Percentiles rank a stretch among this genome's conserved stretches.
Evolutionary conservation across 192 early-diverging fungal species (phyloP).

Genomic region (Phlyctochytrium planicorne): DNA sequence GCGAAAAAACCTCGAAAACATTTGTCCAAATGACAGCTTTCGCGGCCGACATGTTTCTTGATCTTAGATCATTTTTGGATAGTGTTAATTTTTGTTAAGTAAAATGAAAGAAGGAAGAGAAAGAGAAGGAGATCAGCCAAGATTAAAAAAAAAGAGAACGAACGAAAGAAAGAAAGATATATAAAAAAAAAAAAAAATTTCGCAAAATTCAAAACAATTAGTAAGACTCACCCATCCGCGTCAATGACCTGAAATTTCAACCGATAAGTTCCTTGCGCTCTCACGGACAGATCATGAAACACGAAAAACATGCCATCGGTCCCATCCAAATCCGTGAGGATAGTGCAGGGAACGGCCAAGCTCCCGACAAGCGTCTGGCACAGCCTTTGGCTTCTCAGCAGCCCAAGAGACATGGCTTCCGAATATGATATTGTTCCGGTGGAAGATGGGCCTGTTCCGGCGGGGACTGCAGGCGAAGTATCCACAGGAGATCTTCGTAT

Average conservation of each 20-base stretch:
- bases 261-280: slow-evolving; percentile 40
- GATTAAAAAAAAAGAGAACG: too few species aligned
- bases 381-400: not conserved
- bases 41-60: not conserved
- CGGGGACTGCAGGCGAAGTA: not conserved
- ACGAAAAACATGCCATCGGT: slow-evolving; percentile 44
- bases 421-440: not conserved
- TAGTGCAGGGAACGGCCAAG: slow-evolving; percentile 9
- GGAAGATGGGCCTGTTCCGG: slow-evolving; percentile 6
- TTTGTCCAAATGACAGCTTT: slow-evolving; percentile 5
- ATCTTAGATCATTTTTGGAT: too few species aligned
- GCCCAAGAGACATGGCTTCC: not conserved
- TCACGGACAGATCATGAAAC: slow-evolving; percentile 47
- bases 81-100: too few species aligned
- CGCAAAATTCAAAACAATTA: not conserved
- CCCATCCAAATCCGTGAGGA: slow-evolving; percentile 29
- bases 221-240: not conserved
- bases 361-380: slow-evolving; percentile 30
- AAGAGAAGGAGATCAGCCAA: too few species aligned
- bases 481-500: slow-evolving; percentile 8
- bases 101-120: too few species aligned
- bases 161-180: too few species aligned
- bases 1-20: slow-evolving; percentile 28
- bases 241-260: slow-evolving; percentile 25
- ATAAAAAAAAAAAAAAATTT: too few species aligned